A percentile compares a stretch with the other conserved stretches of the same genome.
Conservation (phyloP, 495 filamentous ascomycete genomes). For the Penicillium canariense region DNA sequence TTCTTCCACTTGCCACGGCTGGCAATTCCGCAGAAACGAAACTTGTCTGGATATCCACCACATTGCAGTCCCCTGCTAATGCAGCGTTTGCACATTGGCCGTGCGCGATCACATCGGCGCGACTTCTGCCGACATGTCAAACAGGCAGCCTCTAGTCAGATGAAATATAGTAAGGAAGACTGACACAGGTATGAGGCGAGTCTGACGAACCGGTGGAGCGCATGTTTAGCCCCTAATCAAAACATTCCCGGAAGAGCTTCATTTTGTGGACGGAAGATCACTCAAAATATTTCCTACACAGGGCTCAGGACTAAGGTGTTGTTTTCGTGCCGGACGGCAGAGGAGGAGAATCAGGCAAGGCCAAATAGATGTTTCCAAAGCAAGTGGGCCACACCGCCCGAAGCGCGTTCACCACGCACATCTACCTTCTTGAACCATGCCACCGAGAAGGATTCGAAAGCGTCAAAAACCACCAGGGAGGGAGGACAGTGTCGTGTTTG, state of each 20-base stretch:
- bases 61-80: slow-evolving; percentile 25
- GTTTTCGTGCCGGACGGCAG: too few relatives aligned
- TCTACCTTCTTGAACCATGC: too few relatives aligned
- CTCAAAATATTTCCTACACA: too few relatives aligned
- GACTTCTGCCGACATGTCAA: slow-evolving; percentile 24
- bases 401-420: too few relatives aligned
- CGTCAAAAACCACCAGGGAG: too few relatives aligned
- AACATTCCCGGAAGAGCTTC: background rate
- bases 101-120: slow-evolving; percentile 23
- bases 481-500: too few relatives aligned
- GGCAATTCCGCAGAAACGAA: slow-evolving; percentile 38
- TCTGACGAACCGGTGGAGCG: background rate
- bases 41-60: slow-evolving; percentile 41
- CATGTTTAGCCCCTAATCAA: background rate
- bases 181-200: background rate
- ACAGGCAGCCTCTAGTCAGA: slow-evolving; percentile 17
- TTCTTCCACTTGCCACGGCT: slow-evolving; percentile 40
- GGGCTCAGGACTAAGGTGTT: too few relatives aligned
- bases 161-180: background rate
- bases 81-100: slow-evolving; percentile 20
- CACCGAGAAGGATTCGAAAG: too few relatives aligned
- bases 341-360: too few relatives aligned
- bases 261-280: background rate
- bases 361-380: too few relatives aligned
- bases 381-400: too few relatives aligned